phyloP scores from a whole-genome alignment of 768 basidiomycete species.

The Lactarius sanguifluus region DNA sequence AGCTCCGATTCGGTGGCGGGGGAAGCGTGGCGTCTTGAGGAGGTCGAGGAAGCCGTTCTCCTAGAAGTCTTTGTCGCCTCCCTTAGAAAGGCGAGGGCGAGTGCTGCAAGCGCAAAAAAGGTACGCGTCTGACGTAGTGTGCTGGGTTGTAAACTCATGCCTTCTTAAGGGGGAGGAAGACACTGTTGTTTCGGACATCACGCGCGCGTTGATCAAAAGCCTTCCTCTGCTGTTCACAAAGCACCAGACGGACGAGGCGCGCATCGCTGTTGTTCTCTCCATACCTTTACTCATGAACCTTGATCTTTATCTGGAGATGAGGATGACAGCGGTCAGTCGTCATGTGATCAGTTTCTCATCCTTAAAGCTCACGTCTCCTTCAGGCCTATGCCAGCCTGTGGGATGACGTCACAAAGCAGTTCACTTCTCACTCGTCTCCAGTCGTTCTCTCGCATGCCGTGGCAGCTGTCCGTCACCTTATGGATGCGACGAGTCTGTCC shows the following conservation, averaged over 20 bases:
- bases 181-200: slow-evolving; percentile 66
- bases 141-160: slow-evolving; percentile 2
- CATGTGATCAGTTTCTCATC: slow-evolving; percentile 15
- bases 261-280: slow-evolving; percentile 76
- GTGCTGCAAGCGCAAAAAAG: slow-evolving; percentile 65
- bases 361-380: not conserved
- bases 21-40: slow-evolving; percentile 78
- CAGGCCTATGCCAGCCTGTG: slow-evolving; percentile 86
- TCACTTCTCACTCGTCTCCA: slow-evolving; percentile 80
- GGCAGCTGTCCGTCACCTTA: slow-evolving; percentile 66
- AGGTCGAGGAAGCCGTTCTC: slow-evolving; percentile 83
- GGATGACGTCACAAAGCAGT: slow-evolving; percentile 93
- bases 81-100: slow-evolving; percentile 57
- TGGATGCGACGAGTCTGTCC: slow-evolving; percentile 71
- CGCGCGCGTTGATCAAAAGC: slow-evolving; percentile 83
- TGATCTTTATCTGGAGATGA: slow-evolving; percentile 90
- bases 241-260: slow-evolving; percentile 83
- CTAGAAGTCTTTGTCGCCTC: slow-evolving; percentile 79
- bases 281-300: slow-evolving; percentile 87
- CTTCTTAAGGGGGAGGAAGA: slow-evolving; percentile 66
- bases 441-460: slow-evolving; percentile 75
- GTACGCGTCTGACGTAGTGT: slow-evolving; percentile 39
- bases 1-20: slow-evolving; percentile 55
- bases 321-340: slow-evolving; percentile 78
- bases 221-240: slow-evolving; percentile 88